Conservation (phyloP, 1,284 basidiomycete genomes). For the Trichosporon inkin region DNA sequence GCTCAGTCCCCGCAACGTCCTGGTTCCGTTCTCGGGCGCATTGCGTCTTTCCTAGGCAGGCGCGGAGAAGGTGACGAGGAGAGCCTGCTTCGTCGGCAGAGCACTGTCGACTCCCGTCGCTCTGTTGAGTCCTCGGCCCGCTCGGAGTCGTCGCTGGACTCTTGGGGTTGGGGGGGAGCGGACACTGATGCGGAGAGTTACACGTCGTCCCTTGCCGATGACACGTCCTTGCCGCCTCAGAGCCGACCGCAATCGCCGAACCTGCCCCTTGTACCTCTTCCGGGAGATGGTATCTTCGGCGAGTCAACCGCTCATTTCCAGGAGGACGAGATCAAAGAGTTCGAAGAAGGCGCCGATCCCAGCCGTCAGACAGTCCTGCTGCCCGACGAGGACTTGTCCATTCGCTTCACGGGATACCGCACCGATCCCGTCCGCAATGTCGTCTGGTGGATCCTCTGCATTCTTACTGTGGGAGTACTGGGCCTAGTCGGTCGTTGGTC, state of each 20-base stretch:
- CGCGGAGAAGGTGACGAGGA: conserved; percentile 29
- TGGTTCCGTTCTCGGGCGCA: conserved; percentile 37
- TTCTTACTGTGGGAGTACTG: conserved; percentile 69
- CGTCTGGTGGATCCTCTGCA: conserved; percentile 69
- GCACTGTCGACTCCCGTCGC: conserved; percentile 22
- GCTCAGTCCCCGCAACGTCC: conserved; percentile 27
- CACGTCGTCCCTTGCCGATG: conserved; percentile 48
- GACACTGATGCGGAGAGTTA: conserved; percentile 40
- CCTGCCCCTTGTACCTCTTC: conserved; percentile 43
- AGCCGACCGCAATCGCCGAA: conserved; percentile 45
- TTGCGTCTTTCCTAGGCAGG: conserved; percentile 47
- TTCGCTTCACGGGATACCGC: conserved; percentile 88
- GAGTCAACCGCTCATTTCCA: conserved; percentile 26
- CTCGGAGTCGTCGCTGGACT: conserved; percentile 36
- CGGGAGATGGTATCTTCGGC: conserved; percentile 48
- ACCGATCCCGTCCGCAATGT: conserved; percentile 61
- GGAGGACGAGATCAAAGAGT: conserved; percentile 40
- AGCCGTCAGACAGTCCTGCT: conserved; percentile 77
- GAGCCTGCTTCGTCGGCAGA: conserved; percentile 15
- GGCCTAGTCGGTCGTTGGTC: conserved; percentile 89
- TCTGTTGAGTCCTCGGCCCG: conserved; percentile 22
- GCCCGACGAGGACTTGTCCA: conserved; percentile 82
- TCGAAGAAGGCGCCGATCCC: conserved; percentile 33
- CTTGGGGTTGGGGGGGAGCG: conserved; percentile 46
- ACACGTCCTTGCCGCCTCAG: conserved; percentile 50